Base-by-base conservation (phyloP, 139 green algal genomes). In the Protoeuglena noctilucae region DNA sequence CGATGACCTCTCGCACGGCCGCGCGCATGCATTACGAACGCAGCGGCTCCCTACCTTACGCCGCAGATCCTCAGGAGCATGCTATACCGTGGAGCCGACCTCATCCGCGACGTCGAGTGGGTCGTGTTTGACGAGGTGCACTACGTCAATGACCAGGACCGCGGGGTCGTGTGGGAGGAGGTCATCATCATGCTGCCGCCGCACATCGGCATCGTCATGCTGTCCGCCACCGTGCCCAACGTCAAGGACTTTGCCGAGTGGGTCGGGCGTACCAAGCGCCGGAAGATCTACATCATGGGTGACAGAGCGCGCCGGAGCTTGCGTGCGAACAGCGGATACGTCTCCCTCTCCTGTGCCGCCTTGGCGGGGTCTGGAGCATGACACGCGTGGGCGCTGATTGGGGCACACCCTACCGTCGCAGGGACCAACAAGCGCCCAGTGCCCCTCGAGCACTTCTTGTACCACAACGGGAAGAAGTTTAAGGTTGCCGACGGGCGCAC, bases 111-210 rank as follows among this genome's bases (percentile, higher is more conserved):
- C 56, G 78, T 97, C 27, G 85, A 93, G 70, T 95, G 83, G 80
- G 89, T 96, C 17, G 75, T 97, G 19, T 97, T 96, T 62, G 89
- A 96, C 48, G 88, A 96, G 75, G 83, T 94, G 47, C 89, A 98
- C 60, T 98, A 98, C 60, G 83, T 98, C 6, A 97, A 95, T 46
- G 90, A 97, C 40, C 72, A 68, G 5, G 89, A 93, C 55, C 62
- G 86, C 0, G 85, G 85, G 1, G 48, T 53, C n/a, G 48, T 89
- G 40, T 87, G 77, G 85, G 85, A 78, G 60, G 79, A 95, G 73
- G 81, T 95, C 9, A 96, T 98, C 77, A 98, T 98, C 73, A 95
- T 98, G 91, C 77, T 98, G 34, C 91, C 91, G 0, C 71, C 77
- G 3, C 84, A 94, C 65, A 71, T 95, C 43, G 86, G 78, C 41